Evolutionary conservation across 768 basidiomycete genomes (phyloP).

Genomic region (Pulveroboletus frians): DNA sequence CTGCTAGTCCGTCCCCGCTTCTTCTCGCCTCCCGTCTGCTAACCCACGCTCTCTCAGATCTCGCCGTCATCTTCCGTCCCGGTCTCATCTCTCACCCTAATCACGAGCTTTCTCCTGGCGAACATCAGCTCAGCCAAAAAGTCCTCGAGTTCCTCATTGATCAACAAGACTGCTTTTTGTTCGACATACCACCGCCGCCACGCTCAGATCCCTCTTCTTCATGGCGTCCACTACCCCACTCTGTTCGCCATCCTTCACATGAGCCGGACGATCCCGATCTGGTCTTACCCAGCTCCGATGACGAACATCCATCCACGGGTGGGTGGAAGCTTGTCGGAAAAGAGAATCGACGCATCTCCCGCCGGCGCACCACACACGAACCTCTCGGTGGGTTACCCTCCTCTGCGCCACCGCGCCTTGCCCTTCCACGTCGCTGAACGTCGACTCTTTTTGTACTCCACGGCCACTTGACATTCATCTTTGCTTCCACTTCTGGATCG

Average conservation of each 20-base stretch:
- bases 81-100: conserved; percentile 86
- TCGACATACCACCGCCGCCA: conserved; percentile 76
- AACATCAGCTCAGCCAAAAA: conserved; percentile 82
- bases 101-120: conserved; percentile 80
- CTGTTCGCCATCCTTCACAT: conserved; percentile 7
- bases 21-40: background rate
- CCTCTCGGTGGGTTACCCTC: conserved; percentile 30
- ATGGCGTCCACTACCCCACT: conserved; percentile 25
- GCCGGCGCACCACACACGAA: conserved; percentile 57
- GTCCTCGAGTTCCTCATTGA: conserved; percentile 94
- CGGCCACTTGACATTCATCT: background rate
- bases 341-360: conserved; percentile 40
- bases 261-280: conserved; percentile 45
- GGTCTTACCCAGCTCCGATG: conserved; percentile 42
- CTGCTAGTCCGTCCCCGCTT: conserved; percentile 62
- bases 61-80: conserved; percentile 96
- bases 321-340: conserved; percentile 52
- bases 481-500: conserved; percentile 8
- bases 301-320: conserved; percentile 42
- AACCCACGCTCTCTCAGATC: conserved; percentile 47
- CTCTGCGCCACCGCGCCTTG: conserved; percentile 30
- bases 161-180: conserved; percentile 94
- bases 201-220: conserved; percentile 27
- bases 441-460: conserved; percentile 11
- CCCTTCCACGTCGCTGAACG: conserved; percentile 26